Percentiles rank a stretch among this genome's conserved stretches.
These are phyloP conservation scores for Kockovaella imperatae DNA, from an alignment of 768 basidiomycete genomes.

Conservation along the genomic window DNA sequence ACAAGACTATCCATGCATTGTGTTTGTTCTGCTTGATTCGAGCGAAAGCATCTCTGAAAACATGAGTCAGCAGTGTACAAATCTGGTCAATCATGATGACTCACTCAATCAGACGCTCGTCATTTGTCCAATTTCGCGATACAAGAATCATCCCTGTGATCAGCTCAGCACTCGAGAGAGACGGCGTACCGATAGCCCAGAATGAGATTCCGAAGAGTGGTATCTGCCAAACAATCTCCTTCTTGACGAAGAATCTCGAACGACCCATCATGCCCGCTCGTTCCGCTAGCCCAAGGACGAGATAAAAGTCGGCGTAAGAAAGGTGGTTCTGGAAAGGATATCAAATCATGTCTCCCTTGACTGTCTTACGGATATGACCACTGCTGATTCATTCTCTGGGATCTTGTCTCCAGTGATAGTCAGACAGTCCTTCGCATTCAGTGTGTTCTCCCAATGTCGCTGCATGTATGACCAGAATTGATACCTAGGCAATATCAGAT, in stretches of 20 bases:
- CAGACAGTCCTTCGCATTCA: conserved; percentile 16
- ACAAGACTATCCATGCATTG: conserved; percentile 28
- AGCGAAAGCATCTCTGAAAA: conserved; percentile 18
- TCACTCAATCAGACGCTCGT: conserved; percentile 18
- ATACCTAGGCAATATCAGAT: conserved; percentile 6
- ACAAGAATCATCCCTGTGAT: conserved; percentile 29
- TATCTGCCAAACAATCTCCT: conserved; percentile 20
- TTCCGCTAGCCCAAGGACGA: conserved; percentile 20
- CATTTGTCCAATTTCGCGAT: conserved; percentile 30
- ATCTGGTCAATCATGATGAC: not conserved
- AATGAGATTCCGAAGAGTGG: conserved; percentile 32
- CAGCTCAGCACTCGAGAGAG: not conserved
- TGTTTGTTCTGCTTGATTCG: conserved; percentile 21
- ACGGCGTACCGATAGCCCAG: conserved; percentile 17
- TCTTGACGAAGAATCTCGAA: conserved; percentile 32
- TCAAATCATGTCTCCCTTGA: not conserved
- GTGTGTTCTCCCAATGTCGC: conserved; percentile 19
- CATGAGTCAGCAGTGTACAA: not conserved
- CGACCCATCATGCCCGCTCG: conserved; percentile 24
- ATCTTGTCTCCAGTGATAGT: conserved; percentile 18
- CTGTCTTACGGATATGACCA: conserved; percentile 22
- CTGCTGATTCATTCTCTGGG: conserved; percentile 19
- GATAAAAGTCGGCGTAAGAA: conserved; percentile 25
- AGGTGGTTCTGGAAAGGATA: conserved; percentile 21
- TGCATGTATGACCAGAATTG: conserved; percentile 35